These are phyloP conservation scores for Suaeda aralocaspica DNA, from an alignment of 148 eudicot genomes.

Conservation along the genomic window DNA sequence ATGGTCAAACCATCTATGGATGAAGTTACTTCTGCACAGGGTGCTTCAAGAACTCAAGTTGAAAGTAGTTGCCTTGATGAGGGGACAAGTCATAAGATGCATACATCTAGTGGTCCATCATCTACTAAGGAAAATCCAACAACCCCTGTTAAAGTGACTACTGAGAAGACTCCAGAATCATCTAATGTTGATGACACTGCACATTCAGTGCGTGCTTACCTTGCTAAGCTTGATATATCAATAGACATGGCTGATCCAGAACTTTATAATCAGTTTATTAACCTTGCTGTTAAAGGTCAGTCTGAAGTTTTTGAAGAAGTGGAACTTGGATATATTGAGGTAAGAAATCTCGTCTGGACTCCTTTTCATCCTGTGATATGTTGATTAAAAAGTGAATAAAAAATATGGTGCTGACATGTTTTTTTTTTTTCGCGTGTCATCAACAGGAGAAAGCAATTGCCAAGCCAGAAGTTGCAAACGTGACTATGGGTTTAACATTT, in stretches of 20 bases:
- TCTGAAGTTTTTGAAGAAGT: slow-evolving; percentile 31
- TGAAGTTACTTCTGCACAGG: slow-evolving; percentile 43
- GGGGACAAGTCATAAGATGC: slow-evolving; percentile 33
- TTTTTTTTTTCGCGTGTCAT: background rate
- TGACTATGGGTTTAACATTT: slow-evolving; percentile 32
- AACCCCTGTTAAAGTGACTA: slow-evolving; percentile 28
- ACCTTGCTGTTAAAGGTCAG: slow-evolving; percentile 45
- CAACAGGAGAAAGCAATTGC: slow-evolving; percentile 38
- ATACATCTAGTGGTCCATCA: slow-evolving; percentile 30
- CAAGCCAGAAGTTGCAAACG: slow-evolving; percentile 28
- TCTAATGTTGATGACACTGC: slow-evolving; percentile 39
- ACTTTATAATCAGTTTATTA: slow-evolving; percentile 51
- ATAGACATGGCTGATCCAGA: slow-evolving; percentile 66
- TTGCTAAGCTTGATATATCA: slow-evolving; percentile 74
- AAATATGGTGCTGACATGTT: background rate
- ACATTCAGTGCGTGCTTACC: slow-evolving; percentile 42
- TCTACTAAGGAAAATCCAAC: slow-evolving; percentile 33
- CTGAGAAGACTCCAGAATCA: slow-evolving; percentile 40
- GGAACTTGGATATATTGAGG: slow-evolving; percentile 49
- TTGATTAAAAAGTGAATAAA: background rate
- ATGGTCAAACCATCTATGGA: slow-evolving; percentile 36
- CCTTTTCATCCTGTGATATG: background rate
- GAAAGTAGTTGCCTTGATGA: slow-evolving; percentile 37
- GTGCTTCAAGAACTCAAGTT: slow-evolving; percentile 32
- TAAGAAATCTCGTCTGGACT: slow-evolving; percentile 24